A percentile compares a stretch with the other conserved stretches of the same genome.
phyloP scores from a whole-genome alignment of 1,139 yeast genomes.

The Scheffersomyces quercinus region DNA sequence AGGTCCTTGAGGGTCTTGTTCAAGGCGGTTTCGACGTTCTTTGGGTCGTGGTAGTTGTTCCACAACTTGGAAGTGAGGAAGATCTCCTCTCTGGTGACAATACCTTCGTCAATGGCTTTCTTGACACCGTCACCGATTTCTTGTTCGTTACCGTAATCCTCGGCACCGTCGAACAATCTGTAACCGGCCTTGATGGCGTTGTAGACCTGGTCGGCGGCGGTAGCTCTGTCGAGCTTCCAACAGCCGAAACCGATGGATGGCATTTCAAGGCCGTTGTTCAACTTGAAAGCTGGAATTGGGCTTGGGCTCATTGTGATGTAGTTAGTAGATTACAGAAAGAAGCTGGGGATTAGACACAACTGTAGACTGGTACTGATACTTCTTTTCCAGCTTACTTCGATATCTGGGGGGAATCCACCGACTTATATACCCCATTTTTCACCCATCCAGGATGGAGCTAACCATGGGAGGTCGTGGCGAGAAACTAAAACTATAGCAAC shows the following conservation, averaged over 20 bases:
- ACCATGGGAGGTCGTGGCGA: too few species aligned
- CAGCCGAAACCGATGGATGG: conserved; percentile 68
- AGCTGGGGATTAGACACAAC: not conserved
- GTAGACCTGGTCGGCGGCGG: conserved; percentile 61
- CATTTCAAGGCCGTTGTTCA: conserved; percentile 61
- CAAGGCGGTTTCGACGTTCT: conserved; percentile 57
- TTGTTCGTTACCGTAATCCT: conserved; percentile 75
- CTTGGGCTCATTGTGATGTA: not conserved
- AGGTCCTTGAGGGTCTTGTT: conserved; percentile 64
- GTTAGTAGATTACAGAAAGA: not conserved
- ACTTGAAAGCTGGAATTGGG: conserved; percentile 28
- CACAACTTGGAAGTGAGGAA: conserved; percentile 79
- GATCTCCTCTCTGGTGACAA: conserved; percentile 71
- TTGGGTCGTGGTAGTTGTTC: conserved; percentile 74
- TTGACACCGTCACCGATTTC: conserved; percentile 72
- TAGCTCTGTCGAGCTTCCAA: conserved; percentile 62
- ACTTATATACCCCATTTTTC: conserved; percentile 4
- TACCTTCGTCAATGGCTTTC: conserved; percentile 63
- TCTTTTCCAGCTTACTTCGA: not conserved
- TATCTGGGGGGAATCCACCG: not conserved
- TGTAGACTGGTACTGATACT: not conserved
- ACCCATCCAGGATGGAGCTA: conserved; percentile 3
- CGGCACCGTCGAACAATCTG: conserved; percentile 75
- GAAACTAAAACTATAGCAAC: too few species aligned
- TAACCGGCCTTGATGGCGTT: conserved; percentile 71